These are phyloP conservation scores for Herpetomonas tarakana DNA, from an alignment of 208 protist species.

Conservation along the genomic window DNA sequence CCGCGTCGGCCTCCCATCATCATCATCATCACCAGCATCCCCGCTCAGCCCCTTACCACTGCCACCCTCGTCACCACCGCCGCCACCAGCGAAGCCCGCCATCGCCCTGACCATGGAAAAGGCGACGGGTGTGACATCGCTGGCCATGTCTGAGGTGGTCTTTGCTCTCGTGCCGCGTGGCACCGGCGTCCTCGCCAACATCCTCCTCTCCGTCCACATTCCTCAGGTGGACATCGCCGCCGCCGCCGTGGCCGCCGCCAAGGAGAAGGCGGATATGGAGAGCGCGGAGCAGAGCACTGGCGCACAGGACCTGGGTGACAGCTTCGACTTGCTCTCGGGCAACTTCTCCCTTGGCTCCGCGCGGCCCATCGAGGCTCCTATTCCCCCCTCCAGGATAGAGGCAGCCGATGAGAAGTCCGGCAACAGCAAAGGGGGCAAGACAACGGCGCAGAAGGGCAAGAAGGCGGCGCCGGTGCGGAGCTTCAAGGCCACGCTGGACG, in stretches of 20 bases:
- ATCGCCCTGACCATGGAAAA: constrained; percentile 24
- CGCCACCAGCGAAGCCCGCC: constrained; percentile 6
- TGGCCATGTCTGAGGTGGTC: constrained; percentile 35
- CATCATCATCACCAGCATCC: no score
- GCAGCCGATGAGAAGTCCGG: neutral
- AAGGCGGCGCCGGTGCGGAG: constrained; percentile 3
- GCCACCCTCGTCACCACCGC: neutral
- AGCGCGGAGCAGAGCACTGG: neutral
- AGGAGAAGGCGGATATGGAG: neutral
- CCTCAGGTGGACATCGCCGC: constrained; percentile 12
- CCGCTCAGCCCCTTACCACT: neutral
- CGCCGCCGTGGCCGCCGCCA: neutral
- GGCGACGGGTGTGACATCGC: constrained; percentile 24
- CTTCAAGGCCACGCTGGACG: constrained; percentile 14
- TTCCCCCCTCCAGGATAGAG: neutral
- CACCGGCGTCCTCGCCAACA: constrained; percentile 65
- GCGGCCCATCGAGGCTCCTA: neutral
- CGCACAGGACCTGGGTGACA: neutral
- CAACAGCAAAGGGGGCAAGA: neutral
- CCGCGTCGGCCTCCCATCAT: neutral
- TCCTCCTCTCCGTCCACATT: constrained; percentile 64
- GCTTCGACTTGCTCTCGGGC: neutral
- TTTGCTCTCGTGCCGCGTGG: constrained; percentile 59
- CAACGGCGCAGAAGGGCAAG: neutral
- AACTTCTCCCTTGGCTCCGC: neutral